Percentiles rank a stretch among this genome's conserved stretches.
Conservation (phyloP, 176 grass and related monocot species). For the Oryza meyeriana region DNA sequence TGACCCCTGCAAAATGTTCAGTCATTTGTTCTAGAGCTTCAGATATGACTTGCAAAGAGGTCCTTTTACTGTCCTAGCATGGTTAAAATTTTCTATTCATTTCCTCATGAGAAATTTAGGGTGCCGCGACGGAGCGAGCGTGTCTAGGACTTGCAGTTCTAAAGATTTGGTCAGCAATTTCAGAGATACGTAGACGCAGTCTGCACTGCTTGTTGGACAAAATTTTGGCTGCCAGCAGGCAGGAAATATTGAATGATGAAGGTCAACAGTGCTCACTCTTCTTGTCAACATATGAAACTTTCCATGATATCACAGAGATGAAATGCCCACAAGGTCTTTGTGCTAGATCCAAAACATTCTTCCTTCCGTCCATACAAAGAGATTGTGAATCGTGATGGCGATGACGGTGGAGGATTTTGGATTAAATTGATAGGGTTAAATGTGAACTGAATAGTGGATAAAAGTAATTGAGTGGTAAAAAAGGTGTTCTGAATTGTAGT, state of each 20-base stretch:
- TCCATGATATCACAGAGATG: constrained; percentile 18
- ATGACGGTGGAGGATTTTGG: neutral
- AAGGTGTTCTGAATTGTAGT: neutral
- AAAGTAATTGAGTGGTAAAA: neutral
- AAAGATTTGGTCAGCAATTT: neutral
- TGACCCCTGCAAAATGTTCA: neutral
- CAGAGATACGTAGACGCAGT: constrained; percentile 3
- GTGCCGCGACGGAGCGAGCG: neutral
- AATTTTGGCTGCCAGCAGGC: constrained; percentile 15
- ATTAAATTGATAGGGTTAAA: neutral
- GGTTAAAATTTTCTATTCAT: neutral
- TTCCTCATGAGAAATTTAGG: neutral
- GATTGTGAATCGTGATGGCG: neutral
- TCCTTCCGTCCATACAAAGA: neutral
- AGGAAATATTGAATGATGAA: constrained; percentile 11
- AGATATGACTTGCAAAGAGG: neutral
- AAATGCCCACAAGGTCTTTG: neutral
- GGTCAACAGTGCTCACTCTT: constrained; percentile 17
- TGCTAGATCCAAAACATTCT: neutral
- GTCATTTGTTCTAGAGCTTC: constrained; percentile 21
- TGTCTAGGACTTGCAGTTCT: neutral
- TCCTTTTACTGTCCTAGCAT: neutral
- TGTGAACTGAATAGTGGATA: neutral
- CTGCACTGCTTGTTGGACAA: neutral
- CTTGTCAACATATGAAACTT: constrained; percentile 15